Evolutionary conservation across 371 early-diverging fungal genomes (phyloP).

Genomic region (Gilbertella persicaria): DNA sequence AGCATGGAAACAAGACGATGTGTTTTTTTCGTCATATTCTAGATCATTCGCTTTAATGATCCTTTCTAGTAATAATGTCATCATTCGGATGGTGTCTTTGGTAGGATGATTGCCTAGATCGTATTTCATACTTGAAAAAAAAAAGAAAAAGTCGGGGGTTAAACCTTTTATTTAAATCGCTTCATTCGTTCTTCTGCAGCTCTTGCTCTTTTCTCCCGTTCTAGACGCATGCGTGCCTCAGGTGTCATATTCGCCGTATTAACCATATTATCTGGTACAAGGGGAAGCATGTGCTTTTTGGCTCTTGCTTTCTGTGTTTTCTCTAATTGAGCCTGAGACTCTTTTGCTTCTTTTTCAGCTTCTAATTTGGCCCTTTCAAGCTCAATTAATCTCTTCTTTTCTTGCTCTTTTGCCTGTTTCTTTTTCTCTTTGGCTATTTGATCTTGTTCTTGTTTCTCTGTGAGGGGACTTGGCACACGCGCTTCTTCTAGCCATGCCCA

Average conservation of each 20-base stretch:
- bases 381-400: slow-evolving; percentile 43
- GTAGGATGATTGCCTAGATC: slow-evolving; percentile 62
- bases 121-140: slow-evolving; percentile 17
- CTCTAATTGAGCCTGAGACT: slow-evolving; percentile 37
- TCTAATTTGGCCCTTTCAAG: slow-evolving; percentile 25
- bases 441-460: slow-evolving; percentile 72
- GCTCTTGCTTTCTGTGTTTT: slow-evolving; percentile 29
- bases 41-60: slow-evolving; percentile 59
- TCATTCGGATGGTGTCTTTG: slow-evolving; percentile 66
- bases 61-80: slow-evolving; percentile 61
- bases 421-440: slow-evolving; percentile 61
- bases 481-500: slow-evolving; percentile 72
- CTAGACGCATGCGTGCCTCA: slow-evolving; percentile 72
- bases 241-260: slow-evolving; percentile 67
- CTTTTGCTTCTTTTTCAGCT: slow-evolving; percentile 39
- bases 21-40: slow-evolving; percentile 21
- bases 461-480: slow-evolving; percentile 78
- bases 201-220: slow-evolving; percentile 80
- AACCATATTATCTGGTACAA: slow-evolving; percentile 10
- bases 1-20: slow-evolving; percentile 76
- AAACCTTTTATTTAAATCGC: slow-evolving; percentile 11
- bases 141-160: background rate
- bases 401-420: slow-evolving; percentile 60
- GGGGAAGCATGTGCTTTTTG: slow-evolving; percentile 22
- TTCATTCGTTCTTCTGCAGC: slow-evolving; percentile 78